Percentiles rank a stretch among this genome's conserved stretches.
Evolutionary conservation across 345 rosid genomes (phyloP).

Genomic region (Cardamine resedifolia): DNA sequence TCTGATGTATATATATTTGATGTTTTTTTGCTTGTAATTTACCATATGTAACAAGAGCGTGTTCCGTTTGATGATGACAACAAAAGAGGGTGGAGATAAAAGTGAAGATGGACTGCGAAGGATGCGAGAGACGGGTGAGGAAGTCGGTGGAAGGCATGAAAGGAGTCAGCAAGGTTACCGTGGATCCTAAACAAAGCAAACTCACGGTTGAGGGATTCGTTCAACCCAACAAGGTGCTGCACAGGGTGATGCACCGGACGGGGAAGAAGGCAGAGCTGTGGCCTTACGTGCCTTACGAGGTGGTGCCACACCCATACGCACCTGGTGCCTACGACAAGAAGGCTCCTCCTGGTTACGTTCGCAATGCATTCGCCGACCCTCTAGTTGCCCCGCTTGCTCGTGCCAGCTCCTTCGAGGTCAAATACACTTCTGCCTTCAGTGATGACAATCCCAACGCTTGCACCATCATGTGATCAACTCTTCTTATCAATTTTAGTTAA

Average conservation of each 20-base stretch:
- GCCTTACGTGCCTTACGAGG: slow-evolving; percentile 42
- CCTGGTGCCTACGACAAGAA: slow-evolving; percentile 42
- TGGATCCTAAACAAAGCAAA: slow-evolving; percentile 61
- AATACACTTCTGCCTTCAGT: slow-evolving; percentile 51
- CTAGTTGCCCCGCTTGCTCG: slow-evolving; percentile 53
- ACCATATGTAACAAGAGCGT: neutral
- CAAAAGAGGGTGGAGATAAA: slow-evolving; percentile 53
- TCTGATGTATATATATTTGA: neutral
- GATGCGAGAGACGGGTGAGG: slow-evolving; percentile 71
- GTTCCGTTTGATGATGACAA: neutral
- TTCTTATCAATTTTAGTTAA: neutral
- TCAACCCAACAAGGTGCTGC: slow-evolving; percentile 50
- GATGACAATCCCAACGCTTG: slow-evolving; percentile 59
- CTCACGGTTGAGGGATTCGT: slow-evolving; percentile 68
- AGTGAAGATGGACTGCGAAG: slow-evolving; percentile 69
- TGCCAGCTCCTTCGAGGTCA: slow-evolving; percentile 64
- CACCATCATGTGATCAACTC: slow-evolving; percentile 48
- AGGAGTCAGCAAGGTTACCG: slow-evolving; percentile 56
- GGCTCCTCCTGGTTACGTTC: slow-evolving; percentile 42
- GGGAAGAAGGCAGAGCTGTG: slow-evolving; percentile 45
- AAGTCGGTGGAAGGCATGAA: slow-evolving; percentile 66
- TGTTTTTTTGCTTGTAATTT: neutral
- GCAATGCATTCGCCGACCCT: slow-evolving; percentile 47
- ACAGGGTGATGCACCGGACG: slow-evolving; percentile 37
- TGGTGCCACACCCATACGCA: slow-evolving; percentile 43